A percentile compares a stretch with the other conserved stretches of the same genome.
phyloP scores from a whole-genome alignment of 257 asterid species.

The Solanum habrochaites region DNA sequence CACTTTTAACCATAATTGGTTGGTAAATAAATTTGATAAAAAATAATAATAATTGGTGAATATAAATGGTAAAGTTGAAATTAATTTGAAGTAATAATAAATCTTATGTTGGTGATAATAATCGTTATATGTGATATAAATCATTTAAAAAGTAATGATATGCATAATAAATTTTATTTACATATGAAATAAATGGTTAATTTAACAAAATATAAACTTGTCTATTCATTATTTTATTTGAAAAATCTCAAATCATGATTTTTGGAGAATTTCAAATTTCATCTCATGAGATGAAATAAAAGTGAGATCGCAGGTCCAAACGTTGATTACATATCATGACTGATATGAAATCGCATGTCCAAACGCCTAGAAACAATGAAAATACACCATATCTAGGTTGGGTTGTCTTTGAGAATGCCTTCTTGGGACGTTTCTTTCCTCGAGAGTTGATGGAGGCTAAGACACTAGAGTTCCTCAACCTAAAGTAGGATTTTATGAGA shows the following conservation, averaged over 20 bases:
- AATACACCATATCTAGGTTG: no score
- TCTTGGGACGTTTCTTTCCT: no score
- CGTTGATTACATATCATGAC: no score
- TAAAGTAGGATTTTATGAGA: no score
- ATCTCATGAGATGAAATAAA: neutral
- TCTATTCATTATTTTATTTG: no score
- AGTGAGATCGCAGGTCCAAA: no score
- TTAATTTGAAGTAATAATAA: neutral
- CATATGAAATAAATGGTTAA: neutral
- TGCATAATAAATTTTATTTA: neutral
- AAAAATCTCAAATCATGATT: neutral
- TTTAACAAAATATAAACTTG: neutral
- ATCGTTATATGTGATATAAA: neutral
- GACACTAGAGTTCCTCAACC: no score
- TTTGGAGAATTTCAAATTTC: neutral
- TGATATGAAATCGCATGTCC: no score
- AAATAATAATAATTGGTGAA: neutral
- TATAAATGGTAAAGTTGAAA: neutral
- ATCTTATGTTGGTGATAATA: neutral
- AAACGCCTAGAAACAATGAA: no score
- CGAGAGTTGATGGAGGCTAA: no score
- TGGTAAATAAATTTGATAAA: neutral
- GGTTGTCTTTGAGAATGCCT: no score
- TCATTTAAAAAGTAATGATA: no score
- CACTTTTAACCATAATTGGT: neutral